Conservation (phyloP, 805 yeast genomes). For the Metschnikowia continentalis region DNA sequence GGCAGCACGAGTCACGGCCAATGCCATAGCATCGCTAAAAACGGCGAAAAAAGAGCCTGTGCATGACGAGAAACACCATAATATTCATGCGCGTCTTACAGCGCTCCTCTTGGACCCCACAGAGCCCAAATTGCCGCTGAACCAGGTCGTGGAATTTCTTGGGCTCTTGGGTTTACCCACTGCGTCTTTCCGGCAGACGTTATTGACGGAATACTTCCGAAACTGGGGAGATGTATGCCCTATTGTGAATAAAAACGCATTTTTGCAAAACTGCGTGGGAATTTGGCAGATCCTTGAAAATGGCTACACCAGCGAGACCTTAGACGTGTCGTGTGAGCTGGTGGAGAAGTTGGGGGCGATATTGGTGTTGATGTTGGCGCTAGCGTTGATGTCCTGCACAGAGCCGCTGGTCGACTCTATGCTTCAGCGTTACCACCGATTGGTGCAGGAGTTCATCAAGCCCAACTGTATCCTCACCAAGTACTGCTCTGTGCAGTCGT, state of each 20-base stretch:
- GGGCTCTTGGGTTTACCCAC: slow-evolving; percentile 33
- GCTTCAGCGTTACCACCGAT: slow-evolving; percentile 50
- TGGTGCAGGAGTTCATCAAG: slow-evolving; percentile 59
- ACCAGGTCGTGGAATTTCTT: slow-evolving; percentile 47
- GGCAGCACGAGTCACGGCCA: slow-evolving; percentile 67
- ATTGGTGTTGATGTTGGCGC: slow-evolving; percentile 43
- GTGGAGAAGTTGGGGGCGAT: slow-evolving; percentile 56
- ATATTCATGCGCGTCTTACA: slow-evolving; percentile 8
- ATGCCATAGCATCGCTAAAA: slow-evolving; percentile 65
- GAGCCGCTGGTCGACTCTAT: slow-evolving; percentile 9
- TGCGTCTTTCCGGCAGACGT: slow-evolving; percentile 60
- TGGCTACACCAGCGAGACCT: slow-evolving; percentile 13
- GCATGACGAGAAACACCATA: slow-evolving; percentile 1
- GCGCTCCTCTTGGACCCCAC: slow-evolving; percentile 26
- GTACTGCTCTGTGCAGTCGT: slow-evolving; percentile 59
- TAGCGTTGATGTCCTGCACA: slow-evolving; percentile 45
- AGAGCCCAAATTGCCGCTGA: slow-evolving; percentile 24
- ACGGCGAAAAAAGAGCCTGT: slow-evolving; percentile 23
- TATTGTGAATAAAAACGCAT: slow-evolving; percentile 63
- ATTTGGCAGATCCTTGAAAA: slow-evolving; percentile 46
- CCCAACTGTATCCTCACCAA: slow-evolving; percentile 54
- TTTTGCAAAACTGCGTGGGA: slow-evolving; percentile 53
- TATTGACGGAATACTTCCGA: slow-evolving; percentile 64
- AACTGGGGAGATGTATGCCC: slow-evolving; percentile 77
- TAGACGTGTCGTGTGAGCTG: slow-evolving; percentile 24